Conservation (phyloP, 306 rosid species). For the Cicer pinnatifidum region DNA sequence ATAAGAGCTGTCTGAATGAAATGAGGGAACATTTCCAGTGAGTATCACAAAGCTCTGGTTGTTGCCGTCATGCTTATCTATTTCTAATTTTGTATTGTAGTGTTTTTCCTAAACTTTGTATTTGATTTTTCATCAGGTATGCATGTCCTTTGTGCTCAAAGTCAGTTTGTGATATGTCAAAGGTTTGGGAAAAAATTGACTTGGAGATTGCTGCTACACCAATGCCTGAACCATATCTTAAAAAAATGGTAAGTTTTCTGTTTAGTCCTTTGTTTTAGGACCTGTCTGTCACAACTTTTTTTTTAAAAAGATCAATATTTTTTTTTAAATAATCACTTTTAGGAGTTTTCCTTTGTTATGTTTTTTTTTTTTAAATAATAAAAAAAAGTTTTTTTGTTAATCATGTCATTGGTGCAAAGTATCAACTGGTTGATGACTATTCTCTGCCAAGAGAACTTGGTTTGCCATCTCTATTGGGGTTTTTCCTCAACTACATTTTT, state of each 20-base stretch:
- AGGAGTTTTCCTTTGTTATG: too few relatives aligned
- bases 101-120: neutral
- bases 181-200: constrained; percentile 87
- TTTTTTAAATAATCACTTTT: too few relatives aligned
- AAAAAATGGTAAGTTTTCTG: constrained; percentile 55
- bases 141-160: constrained; percentile 91
- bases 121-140: constrained; percentile 53
- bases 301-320: too few relatives aligned
- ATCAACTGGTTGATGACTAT: too few relatives aligned
- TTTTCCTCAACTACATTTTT: too few relatives aligned
- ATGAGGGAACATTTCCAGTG: constrained; percentile 84
- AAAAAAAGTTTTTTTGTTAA: too few relatives aligned
- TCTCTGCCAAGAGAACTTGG: too few relatives aligned
- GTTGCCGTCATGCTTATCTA: neutral
- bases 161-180: constrained; percentile 89
- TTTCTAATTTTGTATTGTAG: neutral
- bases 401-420: too few relatives aligned
- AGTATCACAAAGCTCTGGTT: constrained; percentile 39
- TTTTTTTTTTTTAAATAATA: too few relatives aligned
- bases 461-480: too few relatives aligned
- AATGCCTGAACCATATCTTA: constrained; percentile 67
- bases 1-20: constrained; percentile 70
- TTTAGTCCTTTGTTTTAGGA: neutral
- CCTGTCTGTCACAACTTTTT: too few relatives aligned
- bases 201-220: constrained; percentile 80